Base-by-base conservation (phyloP, 176 grass and related monocot species). In the Elymus sibiricus region DNA sequence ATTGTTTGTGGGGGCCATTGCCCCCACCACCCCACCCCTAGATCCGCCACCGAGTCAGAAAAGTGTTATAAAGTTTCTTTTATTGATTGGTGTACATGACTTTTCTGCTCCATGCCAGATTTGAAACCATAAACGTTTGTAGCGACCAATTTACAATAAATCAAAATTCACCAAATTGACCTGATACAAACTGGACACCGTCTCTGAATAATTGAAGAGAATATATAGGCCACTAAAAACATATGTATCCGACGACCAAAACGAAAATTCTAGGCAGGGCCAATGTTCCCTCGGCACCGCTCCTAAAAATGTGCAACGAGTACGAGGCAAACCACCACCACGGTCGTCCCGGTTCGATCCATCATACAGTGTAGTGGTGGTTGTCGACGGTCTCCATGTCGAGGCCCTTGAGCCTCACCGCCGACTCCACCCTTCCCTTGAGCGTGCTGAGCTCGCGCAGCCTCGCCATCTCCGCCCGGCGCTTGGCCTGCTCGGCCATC, bases 401-500 rank as follows among this genome's bases (percentile, higher is more conserved):
- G 21, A 98, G 84, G 22, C 97, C 94, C 74, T 94, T 95, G 53
- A 98, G 92, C 94, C 93, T 94, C 25, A 87, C 92, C 8, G 93
- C 86, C 5, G 90, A 91, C 60, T 95, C 97, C 1, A 98, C 59
- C 77, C 85, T 90, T 0, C 94, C 94, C 84, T 92, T 98, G 73
- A 98, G 68, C 62, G 94, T 94, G 39, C 60, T 39, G 40, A 94
- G 84, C 85, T 98, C 97, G 9, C 97, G 80, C 14, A 98, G 82
- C 93, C 97, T 97, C 40, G 90, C 94, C 6, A 97, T 92, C 83
- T 97, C 94, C 2, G 97, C 97, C n/a, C 97, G 94, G 43, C 92
- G 93, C 84, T 91, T 99, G 55, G 97, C 97, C 88, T 99, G 94
- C 67, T 99, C 97, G 44, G 97, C 94, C 16, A 99, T 94, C 88